Base-by-base conservation (phyloP, 192 early-diverging fungal genomes). In the Geosiphon pyriformis region DNA sequence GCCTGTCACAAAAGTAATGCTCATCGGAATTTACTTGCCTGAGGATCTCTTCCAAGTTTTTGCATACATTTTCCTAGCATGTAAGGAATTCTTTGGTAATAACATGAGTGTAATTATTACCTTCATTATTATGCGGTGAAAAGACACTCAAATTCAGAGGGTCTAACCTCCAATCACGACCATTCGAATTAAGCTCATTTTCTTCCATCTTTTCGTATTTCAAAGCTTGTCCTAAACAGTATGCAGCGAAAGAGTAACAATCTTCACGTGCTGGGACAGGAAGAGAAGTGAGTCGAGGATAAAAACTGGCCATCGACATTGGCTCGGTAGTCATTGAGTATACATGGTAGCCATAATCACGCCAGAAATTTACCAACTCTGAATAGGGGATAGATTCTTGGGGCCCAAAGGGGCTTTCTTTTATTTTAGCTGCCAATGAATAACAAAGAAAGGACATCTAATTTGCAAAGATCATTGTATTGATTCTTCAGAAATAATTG, bases 381-480 rank as follows among this genome's bases (percentile, higher is more conserved):
- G 6, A 58, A 51, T 6, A 55, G 25, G 46, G 32, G n/a, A 35
- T 27, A 48, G 34, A 22, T 31, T n/a, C n/a, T 17, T 37, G 26
- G 37, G 48, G 51, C 34, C 1, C 50, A 42, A 2, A 29, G 25
- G 23, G 34, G 47, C 0, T 42, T 11, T n/a, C 23, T 10, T 18
- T 56, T 12, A 15, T 27, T 61, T 49, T 62, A 37, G 59, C 59
- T 0, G 77, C 82, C 66, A 83, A 77, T 8, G 80, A 73, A 67
- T 84, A 90, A 56, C 84, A 88, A 56, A 81, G 82, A 59, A 85
- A 90, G 0, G 88, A 75, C 69, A 74, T 72, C 85, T 87, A 58
- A 50, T 48, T 60, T 23, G 27, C 4, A 27, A 42, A 30, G 15
- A 47, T 20, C 47, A 57, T 61, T 51, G 29, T 48, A 18, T 17